Base-by-base conservation (phyloP, 1,139 yeast genomes). In the Protomyces inundatus region DNA sequence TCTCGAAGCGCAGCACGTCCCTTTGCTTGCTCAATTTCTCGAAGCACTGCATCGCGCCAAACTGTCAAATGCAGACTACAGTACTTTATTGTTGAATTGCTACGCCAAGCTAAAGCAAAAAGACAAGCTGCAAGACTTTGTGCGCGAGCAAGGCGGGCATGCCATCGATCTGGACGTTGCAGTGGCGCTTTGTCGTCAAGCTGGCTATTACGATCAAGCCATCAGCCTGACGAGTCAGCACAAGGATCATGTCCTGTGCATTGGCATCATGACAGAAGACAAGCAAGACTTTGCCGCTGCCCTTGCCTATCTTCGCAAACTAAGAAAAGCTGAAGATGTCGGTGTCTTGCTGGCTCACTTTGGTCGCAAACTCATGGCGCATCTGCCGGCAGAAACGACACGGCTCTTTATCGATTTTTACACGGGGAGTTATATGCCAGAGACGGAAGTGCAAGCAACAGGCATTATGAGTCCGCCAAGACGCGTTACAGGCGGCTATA, bases 351-450 rank as follows among this genome's bases (percentile, higher is more conserved):
- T 93, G 61, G 77, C 81, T 12, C 87, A 85, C 51, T 85, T 83
- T 71, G 85, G 95, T 3, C 84, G 88, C 66, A 73, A 77, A 0
- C 76, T 93, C 45, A 77, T 93, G 57, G 88, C 87, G 60, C 74
- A 79, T 61, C 76, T 84, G 54, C 98, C 98, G 0, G 82, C 87
- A 66, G 91, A 87, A 67, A 87, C 96, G 0, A 90, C 97, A 0
- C 86, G 86, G 51, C 75, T 93, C 53, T 78, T 91, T 64, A 91
- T 93, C 65, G 87, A 88, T 52, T 87, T 91, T 0, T 93, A 93
- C 73, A 91, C 98, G 0, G 98, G 98, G 0, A 84, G 82, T 65
- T 93, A 86, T 71, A 76, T 76, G 23, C 88, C 93, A 0, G 69
- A 70, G 9, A 36, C 42, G 35, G 58, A 55, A 39, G 42, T 42